phyloP scores from a whole-genome alignment of 2,329 filamentous ascomycete species.

The Colletotrichum spaethianum region DNA sequence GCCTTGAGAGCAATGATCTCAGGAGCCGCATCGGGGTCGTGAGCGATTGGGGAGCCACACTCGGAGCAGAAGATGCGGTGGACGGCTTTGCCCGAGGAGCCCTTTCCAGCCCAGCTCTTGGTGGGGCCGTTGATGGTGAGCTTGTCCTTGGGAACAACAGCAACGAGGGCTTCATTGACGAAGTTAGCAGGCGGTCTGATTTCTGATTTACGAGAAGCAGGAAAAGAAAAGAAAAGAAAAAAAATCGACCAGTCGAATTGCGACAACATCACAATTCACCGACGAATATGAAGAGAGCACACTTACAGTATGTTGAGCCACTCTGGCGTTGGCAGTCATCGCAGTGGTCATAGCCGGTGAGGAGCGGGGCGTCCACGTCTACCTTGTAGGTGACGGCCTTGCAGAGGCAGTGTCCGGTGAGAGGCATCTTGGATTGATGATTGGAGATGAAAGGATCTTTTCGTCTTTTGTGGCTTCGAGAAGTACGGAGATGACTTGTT shows the following conservation, averaged over 20 bases:
- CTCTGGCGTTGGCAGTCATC: slow-evolving; percentile 81
- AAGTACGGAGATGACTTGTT: slow-evolving; percentile 7
- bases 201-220: no score
- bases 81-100: slow-evolving; percentile 73
- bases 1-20: slow-evolving; percentile 79
- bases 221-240: no score
- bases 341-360: slow-evolving; percentile 79
- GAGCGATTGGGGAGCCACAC: slow-evolving; percentile 78
- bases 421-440: slow-evolving; percentile 66
- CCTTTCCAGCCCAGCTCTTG: slow-evolving; percentile 75
- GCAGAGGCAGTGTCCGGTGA: slow-evolving; percentile 80
- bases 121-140: slow-evolving; percentile 73
- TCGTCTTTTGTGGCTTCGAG: slow-evolving; percentile 18
- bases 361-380: slow-evolving; percentile 64
- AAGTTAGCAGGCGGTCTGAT: not conserved
- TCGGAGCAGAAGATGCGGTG: slow-evolving; percentile 79
- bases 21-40: slow-evolving; percentile 79
- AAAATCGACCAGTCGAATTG: not conserved
- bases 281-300: not conserved
- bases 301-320: slow-evolving; percentile 77
- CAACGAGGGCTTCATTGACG: slow-evolving; percentile 69
- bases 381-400: slow-evolving; percentile 78
- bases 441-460: not conserved
- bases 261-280: not conserved
- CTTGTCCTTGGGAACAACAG: slow-evolving; percentile 76